Conservation (phyloP, 1,284 basidiomycete species). For the Sanghuangporus weigelae region DNA sequence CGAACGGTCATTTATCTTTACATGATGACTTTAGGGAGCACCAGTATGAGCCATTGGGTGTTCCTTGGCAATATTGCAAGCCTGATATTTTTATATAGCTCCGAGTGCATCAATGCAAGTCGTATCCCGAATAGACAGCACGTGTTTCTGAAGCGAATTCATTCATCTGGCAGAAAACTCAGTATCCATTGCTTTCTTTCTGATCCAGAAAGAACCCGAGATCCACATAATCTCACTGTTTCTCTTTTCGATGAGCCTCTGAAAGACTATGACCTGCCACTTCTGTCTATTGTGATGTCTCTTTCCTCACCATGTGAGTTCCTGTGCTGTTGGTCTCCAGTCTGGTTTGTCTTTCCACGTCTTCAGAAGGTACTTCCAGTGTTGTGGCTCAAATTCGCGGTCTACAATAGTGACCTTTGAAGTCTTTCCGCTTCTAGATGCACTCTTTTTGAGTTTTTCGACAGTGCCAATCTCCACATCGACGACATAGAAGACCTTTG, state of each 20-base stretch:
- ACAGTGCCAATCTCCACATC: too few species aligned
- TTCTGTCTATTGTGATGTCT: slow-evolving; percentile 7
- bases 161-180: slow-evolving; percentile 9
- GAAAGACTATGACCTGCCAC: not conserved
- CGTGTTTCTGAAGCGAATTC: not conserved
- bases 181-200: slow-evolving; percentile 17
- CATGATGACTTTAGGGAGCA: not conserved
- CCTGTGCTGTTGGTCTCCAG: too few species aligned
- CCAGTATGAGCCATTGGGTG: too few species aligned
- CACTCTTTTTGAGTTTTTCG: too few species aligned
- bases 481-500: too few species aligned
- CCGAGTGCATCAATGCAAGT: not conserved
- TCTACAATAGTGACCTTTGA: too few species aligned
- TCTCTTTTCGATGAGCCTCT: not conserved
- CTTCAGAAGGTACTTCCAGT: too few species aligned
- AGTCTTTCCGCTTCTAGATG: too few species aligned
- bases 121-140: not conserved
- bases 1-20: not conserved
- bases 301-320: not conserved
- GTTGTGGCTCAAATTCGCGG: too few species aligned
- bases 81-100: not conserved
- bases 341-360: too few species aligned
- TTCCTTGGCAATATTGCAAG: too few species aligned
- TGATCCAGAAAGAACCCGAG: not conserved
- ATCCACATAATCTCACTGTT: slow-evolving; percentile 4